A percentile compares a stretch with the other conserved stretches of the same genome.
These are phyloP conservation scores for Hanseniaspora meyeri DNA, from an alignment of 805 yeast genomes.

Conservation along the genomic window DNA sequence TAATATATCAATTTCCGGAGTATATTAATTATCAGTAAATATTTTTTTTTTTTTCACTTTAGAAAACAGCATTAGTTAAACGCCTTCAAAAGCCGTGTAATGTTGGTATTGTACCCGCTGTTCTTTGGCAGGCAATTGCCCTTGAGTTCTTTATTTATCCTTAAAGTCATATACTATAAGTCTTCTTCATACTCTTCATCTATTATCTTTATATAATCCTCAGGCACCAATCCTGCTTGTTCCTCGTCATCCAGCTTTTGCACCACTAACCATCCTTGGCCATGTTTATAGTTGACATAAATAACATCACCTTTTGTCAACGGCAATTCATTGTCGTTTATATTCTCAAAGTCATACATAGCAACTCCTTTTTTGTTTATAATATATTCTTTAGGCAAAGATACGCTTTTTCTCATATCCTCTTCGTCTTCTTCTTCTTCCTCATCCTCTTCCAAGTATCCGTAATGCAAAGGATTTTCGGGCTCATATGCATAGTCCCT, in stretches of 20 bases:
- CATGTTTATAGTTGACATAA: slow-evolving; percentile 81
- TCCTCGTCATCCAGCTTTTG: slow-evolving; percentile 32
- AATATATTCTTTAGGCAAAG: slow-evolving; percentile 29
- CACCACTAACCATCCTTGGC: slow-evolving; percentile 98
- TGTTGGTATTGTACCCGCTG: too few species aligned
- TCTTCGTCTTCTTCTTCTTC: slow-evolving; percentile 13
- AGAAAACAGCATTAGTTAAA: neutral
- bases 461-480: slow-evolving; percentile 59
- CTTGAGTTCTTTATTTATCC: too few species aligned
- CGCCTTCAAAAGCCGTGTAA: neutral
- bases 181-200: slow-evolving; percentile 14
- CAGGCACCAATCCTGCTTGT: slow-evolving; percentile 81
- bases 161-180: neutral
- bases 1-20: neutral
- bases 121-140: too few species aligned
- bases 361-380: slow-evolving; percentile 60
- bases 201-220: slow-evolving; percentile 66
- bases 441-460: slow-evolving; percentile 31
- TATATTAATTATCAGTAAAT: neutral
- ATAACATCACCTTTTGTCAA: slow-evolving; percentile 70
- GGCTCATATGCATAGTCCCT: slow-evolving; percentile 74
- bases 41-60: neutral
- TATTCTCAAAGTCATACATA: slow-evolving; percentile 78
- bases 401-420: slow-evolving; percentile 25
- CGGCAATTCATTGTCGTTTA: slow-evolving; percentile 82